Evolutionary conservation across 2,329 filamentous ascomycete species (phyloP).

Genomic region (Biscogniauxia sp.): DNA sequence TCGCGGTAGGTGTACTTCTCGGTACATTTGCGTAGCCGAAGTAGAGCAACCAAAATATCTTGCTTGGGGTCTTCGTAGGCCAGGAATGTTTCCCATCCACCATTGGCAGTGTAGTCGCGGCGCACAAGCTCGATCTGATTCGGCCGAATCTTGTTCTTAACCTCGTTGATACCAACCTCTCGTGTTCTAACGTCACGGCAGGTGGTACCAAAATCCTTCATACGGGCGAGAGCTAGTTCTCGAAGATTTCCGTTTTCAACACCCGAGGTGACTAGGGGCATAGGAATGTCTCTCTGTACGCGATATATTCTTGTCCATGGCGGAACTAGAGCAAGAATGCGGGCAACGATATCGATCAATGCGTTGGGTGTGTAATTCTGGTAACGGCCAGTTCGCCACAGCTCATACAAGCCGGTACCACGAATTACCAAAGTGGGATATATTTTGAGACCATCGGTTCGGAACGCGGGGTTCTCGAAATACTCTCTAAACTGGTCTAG

Average conservation of each 20-base stretch:
- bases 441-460: slow-evolving; percentile 96
- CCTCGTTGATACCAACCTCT: slow-evolving; percentile 97
- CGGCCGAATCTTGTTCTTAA: slow-evolving; percentile 96
- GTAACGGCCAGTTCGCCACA: slow-evolving; percentile 95
- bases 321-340: slow-evolving; percentile 91
- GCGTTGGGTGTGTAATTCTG: slow-evolving; percentile 99
- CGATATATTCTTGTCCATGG: slow-evolving; percentile 99
- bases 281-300: slow-evolving; percentile 98
- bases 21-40: slow-evolving; percentile 87
- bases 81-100: slow-evolving; percentile 97
- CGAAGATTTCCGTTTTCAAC: slow-evolving; percentile 97
- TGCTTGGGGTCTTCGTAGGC: slow-evolving; percentile 98
- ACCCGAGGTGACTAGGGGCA: slow-evolving; percentile 97
- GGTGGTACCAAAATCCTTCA: slow-evolving; percentile 98
- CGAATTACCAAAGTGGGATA: slow-evolving; percentile 97
- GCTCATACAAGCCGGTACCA: slow-evolving; percentile 91
- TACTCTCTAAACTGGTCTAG: slow-evolving; percentile 97
- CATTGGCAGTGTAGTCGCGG: slow-evolving; percentile 91
- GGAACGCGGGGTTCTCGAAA: slow-evolving; percentile 93
- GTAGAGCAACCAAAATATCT: slow-evolving; percentile 89
- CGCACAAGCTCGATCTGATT: slow-evolving; percentile 95
- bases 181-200: slow-evolving; percentile 95
- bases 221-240: slow-evolving; percentile 88
- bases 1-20: slow-evolving; percentile 88
- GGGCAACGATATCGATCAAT: slow-evolving; percentile 89